Evolutionary conservation across 2,329 filamentous ascomycete species (phyloP), one percentile per base, ranked within the genome.

Genomic region (Colletotrichum limetticola): DNA sequence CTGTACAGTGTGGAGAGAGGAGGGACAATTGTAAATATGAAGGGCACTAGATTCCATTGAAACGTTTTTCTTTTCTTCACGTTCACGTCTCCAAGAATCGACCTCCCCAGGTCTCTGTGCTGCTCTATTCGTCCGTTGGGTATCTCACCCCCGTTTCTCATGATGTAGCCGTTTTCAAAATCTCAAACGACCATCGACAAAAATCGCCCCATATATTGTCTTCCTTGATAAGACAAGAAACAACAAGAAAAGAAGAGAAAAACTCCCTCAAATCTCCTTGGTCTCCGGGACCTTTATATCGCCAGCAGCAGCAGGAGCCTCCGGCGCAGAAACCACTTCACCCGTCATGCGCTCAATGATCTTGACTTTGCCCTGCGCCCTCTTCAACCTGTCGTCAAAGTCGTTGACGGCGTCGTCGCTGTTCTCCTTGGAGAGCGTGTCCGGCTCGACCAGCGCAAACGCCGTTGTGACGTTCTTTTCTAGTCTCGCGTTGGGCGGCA

Each of bases 331-430:
- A 5, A 49, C 16, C 2, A 22, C 58, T 78, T 87, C 86, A 0
- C 85, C 85, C 1, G 88, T 78, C 76, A 94, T 91, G 73, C 92
- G 92, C 81, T 97, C 93, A 57, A 98, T 91, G 59, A 99, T 89
- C 83, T 96, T 97, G 1, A 90, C 90, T 81, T 98, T 98, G 3
- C 93, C 93, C 76, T 91, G 90, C 4, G 95, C 96, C 75, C 94
- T 90, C 83, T 95, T 97, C 52, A 97, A 80, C 14, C 95, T 88
- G 80, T 98, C 94, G 78, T 99, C 97, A 78, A 97, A 95, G 78
- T 98, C 95, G 63, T 93, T 93, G 26, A 99, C 95, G 0, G 93
- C 92, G 59, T 97, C 94, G 79, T 98, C 96, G 5, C 90, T 93
- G 80, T 99, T 99, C 72, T 92, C 88, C 24, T 92, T 95, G 19